Evolutionary conservation across 768 basidiomycete species (phyloP).

Genomic region (Glaciozyma antarctica): DNA sequence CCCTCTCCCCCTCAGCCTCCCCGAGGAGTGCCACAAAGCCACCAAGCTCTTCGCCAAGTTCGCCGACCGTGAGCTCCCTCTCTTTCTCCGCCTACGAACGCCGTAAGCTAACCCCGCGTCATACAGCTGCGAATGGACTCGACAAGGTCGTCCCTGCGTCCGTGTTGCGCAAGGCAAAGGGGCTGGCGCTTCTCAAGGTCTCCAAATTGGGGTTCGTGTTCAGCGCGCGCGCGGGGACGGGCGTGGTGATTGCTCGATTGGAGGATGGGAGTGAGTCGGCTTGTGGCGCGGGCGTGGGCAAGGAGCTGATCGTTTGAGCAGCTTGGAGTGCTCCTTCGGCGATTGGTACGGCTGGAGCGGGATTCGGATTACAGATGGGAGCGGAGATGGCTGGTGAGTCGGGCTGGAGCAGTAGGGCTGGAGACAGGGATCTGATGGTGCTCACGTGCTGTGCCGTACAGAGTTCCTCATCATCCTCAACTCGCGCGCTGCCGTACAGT

Average conservation of each 20-base stretch:
- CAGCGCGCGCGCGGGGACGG: conserved; percentile 32
- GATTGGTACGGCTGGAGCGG: conserved; percentile 83
- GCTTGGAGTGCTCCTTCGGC: conserved; percentile 92
- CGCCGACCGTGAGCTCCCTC: conserved; percentile 11
- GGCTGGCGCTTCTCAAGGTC: conserved; percentile 31
- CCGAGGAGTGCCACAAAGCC: background rate
- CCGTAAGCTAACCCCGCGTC: background rate
- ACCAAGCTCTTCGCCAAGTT: conserved; percentile 18
- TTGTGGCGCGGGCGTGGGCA: conserved; percentile 31
- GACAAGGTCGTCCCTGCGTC: conserved; percentile 33
- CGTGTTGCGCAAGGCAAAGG: conserved; percentile 33
- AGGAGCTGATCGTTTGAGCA: conserved; percentile 38
- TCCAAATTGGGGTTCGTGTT: conserved; percentile 35
- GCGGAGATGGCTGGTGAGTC: conserved; percentile 34
- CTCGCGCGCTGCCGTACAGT: background rate
- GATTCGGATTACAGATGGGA: conserved; percentile 59
- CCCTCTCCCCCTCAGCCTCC: no score
- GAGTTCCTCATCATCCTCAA: conserved; percentile 61
- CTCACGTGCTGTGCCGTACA: background rate
- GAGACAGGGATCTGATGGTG: conserved; percentile 1
- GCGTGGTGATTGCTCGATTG: conserved; percentile 31
- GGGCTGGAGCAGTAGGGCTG: conserved; percentile 11
- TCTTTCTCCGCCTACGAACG: background rate
- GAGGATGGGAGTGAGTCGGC: conserved; percentile 27
- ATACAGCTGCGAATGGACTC: conserved; percentile 24